phyloP scores from a whole-genome alignment of 257 asterid species.

The Penstemon barbatus region DNA sequence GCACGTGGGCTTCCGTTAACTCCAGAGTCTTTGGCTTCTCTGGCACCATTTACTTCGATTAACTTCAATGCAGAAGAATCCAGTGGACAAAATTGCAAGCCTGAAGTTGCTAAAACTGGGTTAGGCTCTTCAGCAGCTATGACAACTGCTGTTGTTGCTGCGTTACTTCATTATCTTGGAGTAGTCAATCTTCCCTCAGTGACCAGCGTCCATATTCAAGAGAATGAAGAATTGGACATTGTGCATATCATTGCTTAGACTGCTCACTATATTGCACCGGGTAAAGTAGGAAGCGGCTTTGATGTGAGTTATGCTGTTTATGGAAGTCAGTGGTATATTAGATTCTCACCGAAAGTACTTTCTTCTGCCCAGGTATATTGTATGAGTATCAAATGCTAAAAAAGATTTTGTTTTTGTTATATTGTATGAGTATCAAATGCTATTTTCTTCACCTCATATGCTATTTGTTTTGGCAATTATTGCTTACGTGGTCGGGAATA shows the following conservation, averaged over 20 bases:
- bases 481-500: too few species aligned
- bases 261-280: slow-evolving; percentile 98
- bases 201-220: slow-evolving; percentile 13
- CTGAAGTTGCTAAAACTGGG: slow-evolving; percentile 99
- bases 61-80: slow-evolving; percentile 80
- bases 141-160: slow-evolving; percentile 97
- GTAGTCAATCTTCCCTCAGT: slow-evolving; percentile 44
- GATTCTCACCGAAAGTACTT: slow-evolving; percentile 88
- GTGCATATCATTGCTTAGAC: slow-evolving; percentile 93
- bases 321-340: slow-evolving; percentile 91
- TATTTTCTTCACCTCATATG: too few species aligned
- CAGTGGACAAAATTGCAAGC: slow-evolving; percentile 63
- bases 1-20: slow-evolving; percentile 78
- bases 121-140: slow-evolving; percentile 99
- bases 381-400: neutral
- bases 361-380: slow-evolving; percentile 78
- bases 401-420: too few species aligned
- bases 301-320: slow-evolving; percentile 98
- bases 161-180: slow-evolving; percentile 84
- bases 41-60: slow-evolving; percentile 86
- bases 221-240: slow-evolving; percentile 56
- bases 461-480: neutral
- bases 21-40: slow-evolving; percentile 87
- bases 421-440: neutral
- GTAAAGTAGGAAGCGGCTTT: slow-evolving; percentile 98